These are phyloP conservation scores for Chalciporus pseudorubinellus DNA, from an alignment of 768 basidiomycete species.

Conservation along the genomic window DNA sequence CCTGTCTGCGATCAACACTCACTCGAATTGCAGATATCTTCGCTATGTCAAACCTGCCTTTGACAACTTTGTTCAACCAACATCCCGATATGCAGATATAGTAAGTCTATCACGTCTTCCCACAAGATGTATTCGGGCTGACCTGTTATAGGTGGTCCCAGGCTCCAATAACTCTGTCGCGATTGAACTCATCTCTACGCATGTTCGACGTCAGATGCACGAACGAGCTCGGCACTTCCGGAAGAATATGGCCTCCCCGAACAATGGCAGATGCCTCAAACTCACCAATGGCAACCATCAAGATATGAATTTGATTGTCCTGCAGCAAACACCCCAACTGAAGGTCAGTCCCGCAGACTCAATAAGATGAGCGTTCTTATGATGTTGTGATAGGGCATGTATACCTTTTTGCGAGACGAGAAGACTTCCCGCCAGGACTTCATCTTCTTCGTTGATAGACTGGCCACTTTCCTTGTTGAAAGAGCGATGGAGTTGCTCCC, in stretches of 20 bases:
- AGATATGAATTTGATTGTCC: slow-evolving; percentile 56
- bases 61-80: slow-evolving; percentile 91
- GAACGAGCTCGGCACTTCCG: slow-evolving; percentile 76
- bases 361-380: background rate
- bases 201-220: slow-evolving; percentile 80
- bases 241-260: slow-evolving; percentile 61
- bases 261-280: slow-evolving; percentile 35
- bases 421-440: slow-evolving; percentile 80
- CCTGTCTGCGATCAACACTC: background rate
- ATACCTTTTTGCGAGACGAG: slow-evolving; percentile 77
- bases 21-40: slow-evolving; percentile 61
- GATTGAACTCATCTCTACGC: slow-evolving; percentile 90
- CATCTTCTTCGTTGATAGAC: slow-evolving; percentile 86
- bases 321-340: slow-evolving; percentile 80
- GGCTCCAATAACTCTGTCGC: slow-evolving; percentile 87
- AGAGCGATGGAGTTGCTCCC: slow-evolving; percentile 83
- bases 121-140: background rate
- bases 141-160: slow-evolving; percentile 79
- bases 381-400: slow-evolving; percentile 64
- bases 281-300: slow-evolving; percentile 39
- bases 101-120: slow-evolving; percentile 37
- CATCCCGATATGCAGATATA: slow-evolving; percentile 85
- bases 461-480: slow-evolving; percentile 83
- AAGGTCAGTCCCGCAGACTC: slow-evolving; percentile 45
- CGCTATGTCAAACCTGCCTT: slow-evolving; percentile 94